Base-by-base conservation (phyloP, 2,329 filamentous ascomycete species). In the Microdochium trichocladiopsis region DNA sequence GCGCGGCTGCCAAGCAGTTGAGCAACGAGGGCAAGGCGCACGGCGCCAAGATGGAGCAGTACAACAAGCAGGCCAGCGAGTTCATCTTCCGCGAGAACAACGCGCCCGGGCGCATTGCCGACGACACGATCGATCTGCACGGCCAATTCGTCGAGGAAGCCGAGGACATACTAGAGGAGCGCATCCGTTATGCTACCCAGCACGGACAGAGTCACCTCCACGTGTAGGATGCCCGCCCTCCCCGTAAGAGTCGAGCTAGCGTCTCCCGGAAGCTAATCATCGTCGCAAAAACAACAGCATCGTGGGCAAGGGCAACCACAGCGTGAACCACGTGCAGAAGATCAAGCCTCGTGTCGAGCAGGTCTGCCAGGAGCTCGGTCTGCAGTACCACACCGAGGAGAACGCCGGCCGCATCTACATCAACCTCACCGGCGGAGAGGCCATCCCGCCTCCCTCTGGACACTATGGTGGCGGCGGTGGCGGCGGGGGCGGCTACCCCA, bases 51-150 rank as follows among this genome's bases (percentile, higher is more conserved):
- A 94, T 95, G 83, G 90, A 95, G 59, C 77, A 86, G 55, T 95
- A 91, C 74, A 96, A 96, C 76, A 84, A 82, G 58, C 90, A 96
- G 69, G 94, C 94, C 1, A 90, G 89, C 54, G 89, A 96, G 54
- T 95, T 82, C 70, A 97, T 97, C 66, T 96, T 99, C 75, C 86
- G 91, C 41, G 90, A 93, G 72, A 96, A 96, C 75, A 97, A 97
- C 67, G 85, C 88, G 21, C 69, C 76, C 2, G 88, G 83, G 18
- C 83, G 87, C 55, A 87, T 95, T 10, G 79, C 82, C 16, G 76
- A 76, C 41, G 93, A 97, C 70, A 90, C 88, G 9, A 92, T 99
- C 61, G 94, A 99, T 71, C 77, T 99, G 48, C 94, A 99, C 69
- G 94, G 94, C 2, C 88, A 95, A 65, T 96, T 87, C 63, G 92